Conservation (phyloP, 768 basidiomycete species). For the Auriscalpium orientale region DNA sequence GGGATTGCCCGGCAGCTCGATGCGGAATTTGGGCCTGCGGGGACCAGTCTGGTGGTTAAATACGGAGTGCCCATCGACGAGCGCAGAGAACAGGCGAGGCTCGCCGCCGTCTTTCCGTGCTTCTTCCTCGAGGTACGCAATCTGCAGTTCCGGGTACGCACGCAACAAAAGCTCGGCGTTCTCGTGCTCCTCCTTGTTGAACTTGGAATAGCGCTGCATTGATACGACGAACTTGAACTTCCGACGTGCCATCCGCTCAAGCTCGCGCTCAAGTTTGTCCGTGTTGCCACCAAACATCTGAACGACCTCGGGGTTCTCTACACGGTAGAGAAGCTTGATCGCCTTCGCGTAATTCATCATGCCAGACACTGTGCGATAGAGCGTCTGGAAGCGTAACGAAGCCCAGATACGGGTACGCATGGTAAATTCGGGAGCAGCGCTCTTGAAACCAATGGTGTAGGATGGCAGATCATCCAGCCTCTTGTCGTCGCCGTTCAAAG, state of each 20-base stretch:
- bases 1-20: conserved; percentile 95
- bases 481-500: too few relatives aligned
- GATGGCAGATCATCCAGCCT: too few relatives aligned
- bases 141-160: conserved; percentile 97
- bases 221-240: conserved; percentile 99
- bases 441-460: too few relatives aligned
- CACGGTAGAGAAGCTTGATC: conserved; percentile 96
- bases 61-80: conserved; percentile 98
- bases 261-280: conserved; percentile 90
- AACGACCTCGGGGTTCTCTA: conserved; percentile 98
- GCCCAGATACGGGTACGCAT: conserved; percentile 99
- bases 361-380: conserved; percentile 97
- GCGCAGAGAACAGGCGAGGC: conserved; percentile 86
- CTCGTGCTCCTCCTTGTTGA: too few relatives aligned
- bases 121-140: conserved; percentile 97
- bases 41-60: conserved; percentile 87
- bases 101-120: conserved; percentile 93
- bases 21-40: conserved; percentile 92
- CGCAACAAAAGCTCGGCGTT: too few relatives aligned
- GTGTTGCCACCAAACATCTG: conserved; percentile 97
- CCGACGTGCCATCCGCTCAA: conserved; percentile 94
- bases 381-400: conserved; percentile 94
- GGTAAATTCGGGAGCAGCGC: conserved; percentile 97
- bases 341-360: conserved; percentile 99
- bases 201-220: too few relatives aligned